Conservation (phyloP, 176 grass and related monocot genomes). For the Dendrocalamus sinicus region DNA sequence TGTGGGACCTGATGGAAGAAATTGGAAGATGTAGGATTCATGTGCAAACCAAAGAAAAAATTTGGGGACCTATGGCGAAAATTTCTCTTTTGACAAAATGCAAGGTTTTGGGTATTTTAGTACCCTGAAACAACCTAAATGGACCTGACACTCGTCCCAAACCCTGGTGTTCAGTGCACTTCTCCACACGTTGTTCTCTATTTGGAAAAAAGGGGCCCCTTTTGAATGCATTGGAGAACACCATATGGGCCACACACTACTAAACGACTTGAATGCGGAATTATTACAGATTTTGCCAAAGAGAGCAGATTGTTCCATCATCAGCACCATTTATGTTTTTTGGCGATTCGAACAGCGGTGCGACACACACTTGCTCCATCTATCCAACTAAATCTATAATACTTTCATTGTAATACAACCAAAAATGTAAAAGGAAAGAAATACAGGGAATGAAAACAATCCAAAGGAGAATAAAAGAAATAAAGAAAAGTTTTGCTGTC, state of each 20-base stretch:
- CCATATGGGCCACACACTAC: background rate
- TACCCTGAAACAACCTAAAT: slow-evolving; percentile 12
- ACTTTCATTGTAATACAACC: too few species aligned
- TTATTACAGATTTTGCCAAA: background rate
- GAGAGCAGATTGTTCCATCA: background rate
- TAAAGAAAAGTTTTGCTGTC: too few species aligned
- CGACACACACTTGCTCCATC: background rate
- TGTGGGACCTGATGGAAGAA: background rate
- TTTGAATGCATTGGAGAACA: slow-evolving; percentile 12
- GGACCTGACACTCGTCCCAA: background rate
- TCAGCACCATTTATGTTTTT: background rate
- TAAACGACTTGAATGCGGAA: background rate
- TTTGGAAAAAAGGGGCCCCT: background rate
- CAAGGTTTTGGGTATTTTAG: background rate
- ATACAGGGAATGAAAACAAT: too few species aligned
- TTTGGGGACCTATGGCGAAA: background rate
- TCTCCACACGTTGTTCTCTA: background rate
- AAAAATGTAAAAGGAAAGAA: too few species aligned
- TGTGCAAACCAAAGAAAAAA: slow-evolving; percentile 5
- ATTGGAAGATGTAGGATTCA: slow-evolving; percentile 2
- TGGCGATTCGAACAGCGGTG: background rate
- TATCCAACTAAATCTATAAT: background rate
- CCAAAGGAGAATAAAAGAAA: too few species aligned
- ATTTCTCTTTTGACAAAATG: background rate
- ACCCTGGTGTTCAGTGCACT: background rate